Base-by-base conservation (phyloP, 169 alveolate species). In the Theileria annulata region DNA sequence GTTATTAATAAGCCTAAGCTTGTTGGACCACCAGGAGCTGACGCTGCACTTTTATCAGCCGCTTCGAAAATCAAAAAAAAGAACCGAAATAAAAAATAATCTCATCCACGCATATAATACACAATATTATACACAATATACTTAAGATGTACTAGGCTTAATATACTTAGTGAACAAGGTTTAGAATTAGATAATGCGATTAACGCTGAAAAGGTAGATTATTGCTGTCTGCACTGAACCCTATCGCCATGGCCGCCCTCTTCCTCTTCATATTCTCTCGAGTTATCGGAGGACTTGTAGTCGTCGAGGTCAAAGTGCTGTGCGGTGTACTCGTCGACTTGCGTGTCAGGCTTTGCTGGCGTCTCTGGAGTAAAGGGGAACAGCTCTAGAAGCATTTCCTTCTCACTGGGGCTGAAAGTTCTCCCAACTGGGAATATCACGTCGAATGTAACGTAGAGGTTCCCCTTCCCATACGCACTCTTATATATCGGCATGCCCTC, bases 401-500 rank as follows among this genome's bases (percentile, higher is more conserved):
- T 86, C 72, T 90, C 90, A 13, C 58, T 88, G 31, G 84, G 70
- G 13, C 89, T 71, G 76, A 90, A 83, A 17, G 84, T 70, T 37
- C 93, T 80, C 37, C 85, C 91, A 73, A 91, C 92, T 19, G 99
- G 99, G 90, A 97, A 97, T 48, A 88, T 94, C 31, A 98, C 97
- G 81, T 96, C 96, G 77, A 97, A 96, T 17, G 95, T 92, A 31
- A 98, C 86, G 90, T 94, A 96, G 62, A 98, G 91, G 71, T 97
- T 94, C 48, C 99, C 99, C 83, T 91, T 93, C 74, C 91, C 85
- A 80, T 88, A 94, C 5, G 99, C 96, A 54, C 96, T 94, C 88
- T 96, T 95, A 91, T 94, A 95, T 56, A 94, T 90, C 28, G 99
- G 99, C 98, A 98, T 94, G 10, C 99, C 99, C 76, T 92, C 96